Evolutionary conservation across 1,284 basidiomycete genomes (phyloP).

Genomic region (Rhizopogon hawkerae): DNA sequence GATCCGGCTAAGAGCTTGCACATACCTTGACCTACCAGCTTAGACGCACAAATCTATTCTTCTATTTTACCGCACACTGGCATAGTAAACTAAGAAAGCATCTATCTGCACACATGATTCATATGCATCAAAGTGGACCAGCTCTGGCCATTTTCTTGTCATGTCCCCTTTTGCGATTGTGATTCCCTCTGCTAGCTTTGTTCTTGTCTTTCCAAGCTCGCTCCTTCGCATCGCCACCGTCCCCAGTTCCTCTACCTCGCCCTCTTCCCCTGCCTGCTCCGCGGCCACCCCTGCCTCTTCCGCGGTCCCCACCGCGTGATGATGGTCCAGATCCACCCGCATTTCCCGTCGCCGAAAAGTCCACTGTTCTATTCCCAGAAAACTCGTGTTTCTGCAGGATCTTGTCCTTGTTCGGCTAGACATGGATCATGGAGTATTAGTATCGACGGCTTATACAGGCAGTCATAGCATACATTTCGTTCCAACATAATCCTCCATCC

Average conservation of each 20-base stretch:
- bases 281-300: slow-evolving; percentile 32
- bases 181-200: slow-evolving; percentile 56
- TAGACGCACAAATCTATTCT: neutral
- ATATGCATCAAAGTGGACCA: slow-evolving; percentile 20
- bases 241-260: slow-evolving; percentile 25
- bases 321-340: slow-evolving; percentile 13
- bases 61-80: neutral
- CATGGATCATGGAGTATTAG: slow-evolving; percentile 3
- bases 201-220: slow-evolving; percentile 64
- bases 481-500: slow-evolving; percentile 86
- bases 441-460: slow-evolving; percentile 3
- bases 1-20: neutral
- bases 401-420: slow-evolving; percentile 65
- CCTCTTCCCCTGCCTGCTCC: slow-evolving; percentile 32
- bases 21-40: neutral
- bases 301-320: slow-evolving; percentile 25
- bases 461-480: slow-evolving; percentile 51
- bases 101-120: neutral
- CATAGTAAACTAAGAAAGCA: neutral
- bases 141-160: slow-evolving; percentile 68
- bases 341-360: slow-evolving; percentile 11
- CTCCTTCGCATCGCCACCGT: slow-evolving; percentile 34
- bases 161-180: slow-evolving; percentile 59
- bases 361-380: slow-evolving; percentile 44
- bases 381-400: slow-evolving; percentile 69